Evolutionary conservation across 257 asterid species (phyloP).

Genomic region (Primulina tabacum): DNA sequence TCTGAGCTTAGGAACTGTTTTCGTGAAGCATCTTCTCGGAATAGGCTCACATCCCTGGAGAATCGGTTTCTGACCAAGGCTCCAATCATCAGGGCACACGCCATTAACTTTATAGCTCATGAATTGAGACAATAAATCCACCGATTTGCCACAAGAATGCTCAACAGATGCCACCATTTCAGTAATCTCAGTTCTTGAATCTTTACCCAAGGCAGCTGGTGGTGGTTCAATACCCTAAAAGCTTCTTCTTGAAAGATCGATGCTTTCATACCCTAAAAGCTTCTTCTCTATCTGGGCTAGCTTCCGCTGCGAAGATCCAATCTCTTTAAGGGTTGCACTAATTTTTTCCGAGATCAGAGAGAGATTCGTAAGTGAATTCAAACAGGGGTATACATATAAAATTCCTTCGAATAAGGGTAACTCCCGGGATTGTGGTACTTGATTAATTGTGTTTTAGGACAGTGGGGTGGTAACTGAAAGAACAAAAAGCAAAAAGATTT

Average conservation of each 20-base stretch:
- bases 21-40: slow-evolving; percentile 66
- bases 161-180: slow-evolving; percentile 48
- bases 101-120: slow-evolving; percentile 56
- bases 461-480: neutral
- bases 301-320: neutral
- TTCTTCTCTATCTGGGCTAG: neutral
- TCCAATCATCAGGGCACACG: slow-evolving; percentile 71
- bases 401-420: no score
- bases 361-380: neutral
- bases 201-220: neutral
- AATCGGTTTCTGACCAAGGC: slow-evolving; percentile 60
- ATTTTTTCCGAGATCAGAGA: neutral
- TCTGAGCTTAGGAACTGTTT: slow-evolving; percentile 41
- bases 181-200: neutral
- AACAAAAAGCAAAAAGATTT: neutral
- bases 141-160: slow-evolving; percentile 60
- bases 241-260: neutral
- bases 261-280: neutral
- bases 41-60: slow-evolving; percentile 67
- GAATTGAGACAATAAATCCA: slow-evolving; percentile 45
- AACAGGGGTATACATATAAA: no score
- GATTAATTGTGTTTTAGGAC: neutral
- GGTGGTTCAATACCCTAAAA: neutral
- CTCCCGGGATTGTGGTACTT: neutral
- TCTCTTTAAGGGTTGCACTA: neutral